phyloP scores from a whole-genome alignment of 352 stramenopile genomes.

The Globisporangium alternatum region DNA sequence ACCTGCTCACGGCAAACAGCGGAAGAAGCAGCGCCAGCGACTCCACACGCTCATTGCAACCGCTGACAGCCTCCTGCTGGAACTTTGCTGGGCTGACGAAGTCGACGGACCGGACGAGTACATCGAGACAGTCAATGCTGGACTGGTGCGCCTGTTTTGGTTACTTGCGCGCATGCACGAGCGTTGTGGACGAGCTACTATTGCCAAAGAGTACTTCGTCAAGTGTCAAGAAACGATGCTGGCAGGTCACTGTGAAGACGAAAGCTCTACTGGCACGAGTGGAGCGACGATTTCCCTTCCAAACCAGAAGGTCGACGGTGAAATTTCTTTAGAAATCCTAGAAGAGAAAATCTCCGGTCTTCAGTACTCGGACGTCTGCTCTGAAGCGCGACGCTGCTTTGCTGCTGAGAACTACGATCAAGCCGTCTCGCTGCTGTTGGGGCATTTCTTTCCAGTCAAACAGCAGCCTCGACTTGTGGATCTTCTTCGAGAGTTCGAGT shows the following conservation, averaged over 20 bases:
- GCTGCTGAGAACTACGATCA: slow-evolving; percentile 34
- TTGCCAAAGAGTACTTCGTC: slow-evolving; percentile 51
- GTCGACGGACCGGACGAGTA: slow-evolving; percentile 16
- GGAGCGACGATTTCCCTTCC: slow-evolving; percentile 25
- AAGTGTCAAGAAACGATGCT: slow-evolving; percentile 45
- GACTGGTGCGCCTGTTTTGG: slow-evolving; percentile 50
- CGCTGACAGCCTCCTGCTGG: slow-evolving; percentile 38
- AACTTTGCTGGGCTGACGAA: slow-evolving; percentile 40
- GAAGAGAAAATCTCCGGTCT: slow-evolving; percentile 48
- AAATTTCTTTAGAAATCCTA: slow-evolving; percentile 40
- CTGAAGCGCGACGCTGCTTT: slow-evolving; percentile 43
- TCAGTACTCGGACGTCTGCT: slow-evolving; percentile 54
- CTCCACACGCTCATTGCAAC: slow-evolving; percentile 27
- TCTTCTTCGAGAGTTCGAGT: slow-evolving; percentile 52
- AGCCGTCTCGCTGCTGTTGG: slow-evolving; percentile 36
- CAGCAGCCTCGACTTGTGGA: slow-evolving; percentile 46
- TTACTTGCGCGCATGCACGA: slow-evolving; percentile 51
- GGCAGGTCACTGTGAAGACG: not conserved
- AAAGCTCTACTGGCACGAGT: not conserved
- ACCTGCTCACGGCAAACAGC: slow-evolving; percentile 18
- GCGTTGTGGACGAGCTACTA: slow-evolving; percentile 31
- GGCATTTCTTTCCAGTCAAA: slow-evolving; percentile 52
- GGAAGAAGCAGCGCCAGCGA: slow-evolving; percentile 22
- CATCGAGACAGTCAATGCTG: not conserved
- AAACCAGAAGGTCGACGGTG: slow-evolving; percentile 37